A percentile compares a stretch with the other conserved stretches of the same genome.
These are phyloP conservation scores for Diospyros lotus DNA, from an alignment of 148 eudicot genomes.

Conservation along the genomic window DNA sequence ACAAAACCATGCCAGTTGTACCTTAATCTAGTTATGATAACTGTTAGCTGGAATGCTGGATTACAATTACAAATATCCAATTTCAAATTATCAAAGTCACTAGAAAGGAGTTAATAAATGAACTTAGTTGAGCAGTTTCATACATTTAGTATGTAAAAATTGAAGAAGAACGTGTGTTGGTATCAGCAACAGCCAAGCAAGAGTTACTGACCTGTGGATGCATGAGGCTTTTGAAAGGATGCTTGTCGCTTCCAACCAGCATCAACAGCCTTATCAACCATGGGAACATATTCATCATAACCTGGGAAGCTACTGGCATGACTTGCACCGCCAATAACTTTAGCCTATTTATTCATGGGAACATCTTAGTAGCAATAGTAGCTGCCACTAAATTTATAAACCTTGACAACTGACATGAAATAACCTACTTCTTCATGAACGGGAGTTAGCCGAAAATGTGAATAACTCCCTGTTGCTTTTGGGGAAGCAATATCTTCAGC, in stretches of 20 bases:
- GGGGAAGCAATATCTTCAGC: constrained; percentile 97
- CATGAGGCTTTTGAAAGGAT: constrained; percentile 40
- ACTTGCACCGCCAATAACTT: constrained; percentile 53
- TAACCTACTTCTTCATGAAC: constrained; percentile 75
- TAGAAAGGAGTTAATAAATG: neutral
- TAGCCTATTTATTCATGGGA: constrained; percentile 46
- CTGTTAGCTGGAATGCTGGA: neutral
- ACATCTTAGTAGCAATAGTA: constrained; percentile 3
- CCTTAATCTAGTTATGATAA: neutral
- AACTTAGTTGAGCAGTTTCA: neutral
- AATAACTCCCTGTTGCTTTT: constrained; percentile 56
- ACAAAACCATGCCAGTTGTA: neutral
- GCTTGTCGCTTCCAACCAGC: constrained; percentile 76
- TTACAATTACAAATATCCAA: neutral
- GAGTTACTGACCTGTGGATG: constrained; percentile 48
- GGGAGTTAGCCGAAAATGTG: constrained; percentile 67
- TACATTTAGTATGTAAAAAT: neutral
- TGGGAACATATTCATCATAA: constrained; percentile 92
- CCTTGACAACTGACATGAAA: neutral
- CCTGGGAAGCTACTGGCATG: constrained; percentile 55
- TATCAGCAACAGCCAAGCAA: neutral
- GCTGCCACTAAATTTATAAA: neutral
- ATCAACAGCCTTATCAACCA: constrained; percentile 98
- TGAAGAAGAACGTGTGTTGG: neutral
- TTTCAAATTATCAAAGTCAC: neutral